Evolutionary conservation across 495 filamentous ascomycete species (phyloP).

Genomic region (Cercophora sp.): DNA sequence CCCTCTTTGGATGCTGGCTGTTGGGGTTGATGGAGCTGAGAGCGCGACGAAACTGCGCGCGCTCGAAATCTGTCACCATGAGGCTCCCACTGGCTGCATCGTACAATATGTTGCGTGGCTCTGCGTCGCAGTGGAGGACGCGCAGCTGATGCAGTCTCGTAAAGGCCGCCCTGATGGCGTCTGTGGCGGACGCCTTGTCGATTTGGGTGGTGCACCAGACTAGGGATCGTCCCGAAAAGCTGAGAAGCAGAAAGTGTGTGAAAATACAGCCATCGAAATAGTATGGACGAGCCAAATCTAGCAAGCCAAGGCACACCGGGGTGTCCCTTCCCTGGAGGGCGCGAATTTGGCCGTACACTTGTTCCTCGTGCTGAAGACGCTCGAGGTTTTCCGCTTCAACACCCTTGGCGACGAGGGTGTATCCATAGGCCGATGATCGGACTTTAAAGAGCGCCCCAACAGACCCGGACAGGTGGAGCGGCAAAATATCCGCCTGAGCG

Average conservation of each 20-base stretch:
- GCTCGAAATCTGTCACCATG: constrained; percentile 30
- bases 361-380: constrained; percentile 29
- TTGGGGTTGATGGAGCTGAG: not conserved
- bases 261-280: constrained; percentile 26
- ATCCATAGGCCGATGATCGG: constrained; percentile 42
- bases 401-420: constrained; percentile 48
- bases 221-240: constrained; percentile 27
- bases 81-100: constrained; percentile 12
- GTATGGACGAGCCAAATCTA: constrained; percentile 27
- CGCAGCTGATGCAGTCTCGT: constrained; percentile 16
- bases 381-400: constrained; percentile 13
- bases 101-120: constrained; percentile 23
- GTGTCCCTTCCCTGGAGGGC: constrained; percentile 33
- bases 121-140: constrained; percentile 24
- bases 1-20: not conserved
- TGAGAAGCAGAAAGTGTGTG: constrained; percentile 32
- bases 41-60: not conserved
- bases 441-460: constrained; percentile 41
- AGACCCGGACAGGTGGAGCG: constrained; percentile 36
- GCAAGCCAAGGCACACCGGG: constrained; percentile 36
- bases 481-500: constrained; percentile 34
- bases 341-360: constrained; percentile 30
- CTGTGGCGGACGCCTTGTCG: constrained; percentile 4
- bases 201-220: constrained; percentile 7
- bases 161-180: constrained; percentile 8